A percentile compares a stretch with the other conserved stretches of the same genome.
Evolutionary conservation across 306 rosid species (phyloP).

Genomic region (Comarum palustre): DNA sequence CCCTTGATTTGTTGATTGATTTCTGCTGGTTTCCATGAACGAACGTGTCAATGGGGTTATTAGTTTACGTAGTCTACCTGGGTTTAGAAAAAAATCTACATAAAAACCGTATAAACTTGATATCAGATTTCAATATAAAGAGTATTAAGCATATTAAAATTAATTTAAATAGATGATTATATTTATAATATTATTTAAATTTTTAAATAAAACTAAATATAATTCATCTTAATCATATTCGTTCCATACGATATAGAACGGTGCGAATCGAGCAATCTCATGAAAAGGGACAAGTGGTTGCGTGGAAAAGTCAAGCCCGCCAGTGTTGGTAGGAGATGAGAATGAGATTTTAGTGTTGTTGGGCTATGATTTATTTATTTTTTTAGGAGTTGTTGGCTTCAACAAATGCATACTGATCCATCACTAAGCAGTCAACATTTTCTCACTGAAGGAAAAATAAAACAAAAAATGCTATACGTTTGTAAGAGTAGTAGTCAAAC

Average conservation of each 20-base stretch:
- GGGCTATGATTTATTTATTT: no score
- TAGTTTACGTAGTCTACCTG: neutral
- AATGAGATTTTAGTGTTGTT: no score
- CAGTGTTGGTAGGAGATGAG: neutral
- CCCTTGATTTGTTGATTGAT: no score
- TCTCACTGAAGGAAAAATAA: neutral
- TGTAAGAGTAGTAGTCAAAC: neutral
- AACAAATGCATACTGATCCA: neutral
- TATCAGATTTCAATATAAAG: no score
- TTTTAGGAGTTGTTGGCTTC: no score
- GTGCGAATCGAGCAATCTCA: neutral
- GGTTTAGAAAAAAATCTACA: neutral
- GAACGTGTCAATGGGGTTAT: neutral
- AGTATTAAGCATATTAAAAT: no score
- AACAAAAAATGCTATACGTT: no score
- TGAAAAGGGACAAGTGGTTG: neutral
- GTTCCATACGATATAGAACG: no score
- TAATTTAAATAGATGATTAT: no score
- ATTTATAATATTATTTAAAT: no score
- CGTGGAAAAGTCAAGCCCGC: slow-evolving; percentile 13
- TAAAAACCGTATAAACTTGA: neutral
- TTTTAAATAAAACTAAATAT: no score
- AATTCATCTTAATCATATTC: no score
- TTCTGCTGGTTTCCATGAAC: neutral
- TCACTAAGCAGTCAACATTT: slow-evolving; percentile 6